These are phyloP conservation scores for Ophiognomonia clavigignenti-juglandacearum DNA, from an alignment of 2,329 filamentous ascomycete genomes.

Conservation along the genomic window DNA sequence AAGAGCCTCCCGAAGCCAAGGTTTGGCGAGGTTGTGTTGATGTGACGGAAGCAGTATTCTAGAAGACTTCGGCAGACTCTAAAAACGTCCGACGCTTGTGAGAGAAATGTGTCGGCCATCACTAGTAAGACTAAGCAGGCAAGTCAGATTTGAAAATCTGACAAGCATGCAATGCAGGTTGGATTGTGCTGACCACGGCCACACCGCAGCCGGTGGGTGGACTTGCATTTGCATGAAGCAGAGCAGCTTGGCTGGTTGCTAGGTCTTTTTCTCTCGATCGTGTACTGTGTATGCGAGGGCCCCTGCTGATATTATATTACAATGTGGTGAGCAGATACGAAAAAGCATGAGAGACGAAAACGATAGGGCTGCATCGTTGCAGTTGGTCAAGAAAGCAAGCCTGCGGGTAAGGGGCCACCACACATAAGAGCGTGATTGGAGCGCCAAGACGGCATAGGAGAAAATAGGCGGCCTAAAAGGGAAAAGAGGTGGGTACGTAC, in stretches of 20 bases:
- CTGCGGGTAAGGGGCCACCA: background rate
- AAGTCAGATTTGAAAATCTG: background rate
- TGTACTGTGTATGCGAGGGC: no score
- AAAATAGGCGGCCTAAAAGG: background rate
- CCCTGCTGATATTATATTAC: no score
- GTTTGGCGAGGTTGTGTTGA: slow-evolving; percentile 1
- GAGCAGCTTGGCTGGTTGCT: no score
- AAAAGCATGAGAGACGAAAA: background rate
- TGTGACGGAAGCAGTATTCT: slow-evolving; percentile 3
- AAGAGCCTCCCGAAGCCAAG: background rate
- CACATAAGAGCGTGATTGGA: background rate
- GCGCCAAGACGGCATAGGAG: background rate
- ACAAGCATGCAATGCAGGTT: no score
- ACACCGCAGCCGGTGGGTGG: no score
- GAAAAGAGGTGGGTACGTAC: background rate
- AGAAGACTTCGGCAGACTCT: slow-evolving; percentile 1
- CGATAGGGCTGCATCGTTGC: slow-evolving; percentile 18
- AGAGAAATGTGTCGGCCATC: background rate
- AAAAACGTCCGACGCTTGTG: background rate
- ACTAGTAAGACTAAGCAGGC: no score
- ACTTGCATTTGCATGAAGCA: background rate
- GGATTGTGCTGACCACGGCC: no score
- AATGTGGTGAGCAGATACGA: background rate
- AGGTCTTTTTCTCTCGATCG: no score
- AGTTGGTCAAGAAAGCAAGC: slow-evolving; percentile 5